A percentile compares a stretch with the other conserved stretches of the same genome.
Conservation (phyloP, 2,329 filamentous ascomycete species). For the Boeremia lycopersici region DNA sequence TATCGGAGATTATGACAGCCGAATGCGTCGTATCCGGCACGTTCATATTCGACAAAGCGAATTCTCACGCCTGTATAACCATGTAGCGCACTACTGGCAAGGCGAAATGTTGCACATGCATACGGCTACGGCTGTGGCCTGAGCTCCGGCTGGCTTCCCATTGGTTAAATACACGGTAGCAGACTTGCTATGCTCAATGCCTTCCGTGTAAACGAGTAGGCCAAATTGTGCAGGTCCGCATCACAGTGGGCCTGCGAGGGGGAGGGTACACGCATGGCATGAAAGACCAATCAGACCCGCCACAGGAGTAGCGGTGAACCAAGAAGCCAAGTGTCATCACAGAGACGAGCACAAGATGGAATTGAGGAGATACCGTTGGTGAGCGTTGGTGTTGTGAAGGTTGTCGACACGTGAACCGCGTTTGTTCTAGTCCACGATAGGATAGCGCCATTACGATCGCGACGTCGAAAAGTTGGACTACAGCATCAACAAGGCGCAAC, state of each 20-base stretch:
- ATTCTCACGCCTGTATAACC: slow-evolving; percentile 2
- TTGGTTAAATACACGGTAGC: neutral
- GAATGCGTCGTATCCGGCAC: neutral
- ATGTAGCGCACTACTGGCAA: neutral
- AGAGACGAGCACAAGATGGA: neutral
- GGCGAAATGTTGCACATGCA: slow-evolving; percentile 12
- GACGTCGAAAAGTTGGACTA: slow-evolving; percentile 31
- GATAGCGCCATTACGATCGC: slow-evolving; percentile 18
- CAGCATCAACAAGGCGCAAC: slow-evolving; percentile 21
- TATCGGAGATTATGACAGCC: neutral
- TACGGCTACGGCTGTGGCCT: slow-evolving; percentile 11
- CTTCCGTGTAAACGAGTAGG: neutral
- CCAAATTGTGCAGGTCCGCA: neutral
- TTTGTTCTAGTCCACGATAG: slow-evolving; percentile 14
- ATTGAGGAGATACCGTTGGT: too few species aligned
- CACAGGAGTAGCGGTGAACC: slow-evolving; percentile 5
- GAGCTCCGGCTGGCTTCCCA: neutral
- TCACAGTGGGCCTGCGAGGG: neutral
- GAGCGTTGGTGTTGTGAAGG: slow-evolving; percentile 9
- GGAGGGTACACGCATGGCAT: slow-evolving; percentile 1
- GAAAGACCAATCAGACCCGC: too few species aligned
- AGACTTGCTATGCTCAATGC: neutral
- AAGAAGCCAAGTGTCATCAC: neutral
- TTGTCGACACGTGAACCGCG: slow-evolving; percentile 18
- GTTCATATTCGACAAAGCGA: neutral